Conservation (phyloP, 202 grass and related monocot genomes). For the Saccharum hybrid region DNA sequence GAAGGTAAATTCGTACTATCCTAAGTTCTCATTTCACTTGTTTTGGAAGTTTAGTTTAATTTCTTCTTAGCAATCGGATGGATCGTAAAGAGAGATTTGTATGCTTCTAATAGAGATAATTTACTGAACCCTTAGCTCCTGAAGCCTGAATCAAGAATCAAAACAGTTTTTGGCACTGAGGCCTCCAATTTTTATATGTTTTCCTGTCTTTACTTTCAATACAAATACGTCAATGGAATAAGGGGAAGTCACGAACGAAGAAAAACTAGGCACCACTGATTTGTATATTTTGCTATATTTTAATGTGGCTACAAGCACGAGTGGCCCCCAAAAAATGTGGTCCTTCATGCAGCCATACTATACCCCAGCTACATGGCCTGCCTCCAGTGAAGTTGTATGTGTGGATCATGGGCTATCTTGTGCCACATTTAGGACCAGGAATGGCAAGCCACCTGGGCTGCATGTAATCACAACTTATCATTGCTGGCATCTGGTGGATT, state of each 20-base stretch:
- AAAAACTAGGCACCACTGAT: not conserved
- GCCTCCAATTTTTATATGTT: slow-evolving; percentile 1
- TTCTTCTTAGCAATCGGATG: not conserved
- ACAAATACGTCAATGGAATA: not conserved
- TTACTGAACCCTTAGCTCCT: not conserved
- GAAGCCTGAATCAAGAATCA: not conserved
- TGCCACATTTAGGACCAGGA: slow-evolving; percentile 43
- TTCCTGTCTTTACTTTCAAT: not conserved
- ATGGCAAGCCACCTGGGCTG: slow-evolving; percentile 32
- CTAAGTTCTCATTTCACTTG: not conserved
- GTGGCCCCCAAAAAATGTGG: slow-evolving; percentile 49
- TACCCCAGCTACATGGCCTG: slow-evolving; percentile 1
- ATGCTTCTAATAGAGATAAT: not conserved
- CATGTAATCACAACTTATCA: slow-evolving; percentile 37
- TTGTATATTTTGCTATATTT: not conserved
- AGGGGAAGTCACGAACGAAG: not conserved
- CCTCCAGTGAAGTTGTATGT: slow-evolving; percentile 38
- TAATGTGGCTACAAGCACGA: not conserved
- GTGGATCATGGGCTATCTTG: slow-evolving; percentile 47
- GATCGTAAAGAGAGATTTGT: not conserved
- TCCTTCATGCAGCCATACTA: slow-evolving; percentile 26
- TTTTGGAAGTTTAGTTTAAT: not conserved
- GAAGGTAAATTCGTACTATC: not conserved
- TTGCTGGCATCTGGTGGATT: slow-evolving; percentile 4
- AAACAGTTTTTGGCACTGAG: not conserved